phyloP scores from a whole-genome alignment of 176 grass and related monocot genomes.

The Carex scoparia region DNA sequence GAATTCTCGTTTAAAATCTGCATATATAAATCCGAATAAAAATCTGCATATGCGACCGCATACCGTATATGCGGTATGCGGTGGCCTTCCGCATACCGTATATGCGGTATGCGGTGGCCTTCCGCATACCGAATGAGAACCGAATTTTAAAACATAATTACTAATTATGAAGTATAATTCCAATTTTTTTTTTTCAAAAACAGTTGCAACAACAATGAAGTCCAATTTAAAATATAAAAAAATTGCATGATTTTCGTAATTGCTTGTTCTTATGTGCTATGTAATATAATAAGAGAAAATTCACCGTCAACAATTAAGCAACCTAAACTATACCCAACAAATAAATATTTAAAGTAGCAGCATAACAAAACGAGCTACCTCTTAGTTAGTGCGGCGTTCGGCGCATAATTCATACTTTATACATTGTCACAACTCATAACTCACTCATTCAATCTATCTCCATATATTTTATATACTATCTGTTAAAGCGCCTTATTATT shows the following conservation, averaged over 20 bases:
- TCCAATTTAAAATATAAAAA: no score
- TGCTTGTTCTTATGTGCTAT: not conserved
- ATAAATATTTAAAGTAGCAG: not conserved
- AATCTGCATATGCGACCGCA: no score
- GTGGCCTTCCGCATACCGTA: no score
- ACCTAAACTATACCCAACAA: conserved; percentile 10
- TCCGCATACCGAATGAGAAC: no score
- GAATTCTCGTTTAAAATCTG: no score
- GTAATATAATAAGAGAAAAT: not conserved
- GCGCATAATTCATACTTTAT: conserved; percentile 84
- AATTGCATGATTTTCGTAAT: not conserved
- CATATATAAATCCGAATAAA: no score
- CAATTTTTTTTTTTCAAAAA: no score
- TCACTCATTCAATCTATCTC: conserved; percentile 15
- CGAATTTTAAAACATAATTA: no score
- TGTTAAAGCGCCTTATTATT: conserved; percentile 11
- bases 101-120: no score
- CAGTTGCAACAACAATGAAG: no score
- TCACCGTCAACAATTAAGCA: conserved; percentile 2
- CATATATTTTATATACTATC: conserved; percentile 12
- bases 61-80: no score
- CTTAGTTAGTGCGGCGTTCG: conserved; percentile 69
- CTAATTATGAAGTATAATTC: no score
- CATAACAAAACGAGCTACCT: conserved; percentile 16
- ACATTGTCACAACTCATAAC: conserved; percentile 18